Base-by-base conservation (phyloP, 176 grass and related monocot genomes). In the Musa beccarii region DNA sequence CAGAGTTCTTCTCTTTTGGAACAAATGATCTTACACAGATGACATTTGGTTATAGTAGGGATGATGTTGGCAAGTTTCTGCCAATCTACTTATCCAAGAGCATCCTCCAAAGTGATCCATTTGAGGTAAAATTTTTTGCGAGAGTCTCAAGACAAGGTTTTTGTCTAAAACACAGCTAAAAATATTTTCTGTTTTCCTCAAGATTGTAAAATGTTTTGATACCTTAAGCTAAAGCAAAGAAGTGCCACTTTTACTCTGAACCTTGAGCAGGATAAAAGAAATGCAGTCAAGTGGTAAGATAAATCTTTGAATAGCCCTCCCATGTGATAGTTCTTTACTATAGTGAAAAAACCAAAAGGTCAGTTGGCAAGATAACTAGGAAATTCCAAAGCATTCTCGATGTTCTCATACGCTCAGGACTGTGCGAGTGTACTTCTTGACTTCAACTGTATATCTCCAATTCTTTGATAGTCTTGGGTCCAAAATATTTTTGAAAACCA, bases 21-120 rank as follows among this genome's bases (percentile, higher is more conserved):
- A 95, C 96, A n/a, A 99, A 99, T 75, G 96, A 99, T 85, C 90
- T 99, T 69, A 99, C 96, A 54, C 96, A 99, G 72, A 99, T 99
- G 96, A 92, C 96, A 11, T 99, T 95, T 55, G 96, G 96, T 79
- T 99, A 99, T 75, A 99, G 96, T 64, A 92, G 96, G 76, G 96
- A 99, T 83, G 96, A 99, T 81, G 91, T 85, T 43, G 96, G 89
- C 15, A 99, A 95, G 80, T 99, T 99, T 77, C 81, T 99, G 28
- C 91, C 96, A 53, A 83, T 92, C 69, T 99, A 99, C 70, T 80
- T 99, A 24, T 69, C 81, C 72, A 81, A 94, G 85, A 91, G 96
- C 82, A 95, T 99, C 76, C 96, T 99, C 69, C 91, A 99, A 80
- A 88, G 89, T 83, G 96, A 99, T 83, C 96, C 96, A 3, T 99